Evolutionary conservation across 1,284 basidiomycete species (phyloP), one percentile per base, ranked within the genome.

Genomic region (Dichomitus squalens): DNA sequence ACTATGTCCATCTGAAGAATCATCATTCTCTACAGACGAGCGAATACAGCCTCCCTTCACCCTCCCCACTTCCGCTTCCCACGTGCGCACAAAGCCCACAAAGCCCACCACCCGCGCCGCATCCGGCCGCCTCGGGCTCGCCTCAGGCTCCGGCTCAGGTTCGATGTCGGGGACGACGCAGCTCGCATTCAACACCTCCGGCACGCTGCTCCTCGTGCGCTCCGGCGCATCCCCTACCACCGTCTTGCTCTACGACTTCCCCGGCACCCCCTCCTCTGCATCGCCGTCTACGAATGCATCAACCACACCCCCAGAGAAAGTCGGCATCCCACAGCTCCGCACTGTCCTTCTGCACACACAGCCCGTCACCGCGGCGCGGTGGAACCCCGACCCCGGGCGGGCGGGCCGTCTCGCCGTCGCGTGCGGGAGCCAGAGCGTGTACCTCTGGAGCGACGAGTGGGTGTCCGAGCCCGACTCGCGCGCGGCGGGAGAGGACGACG

Each of bases 361-460:
- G 40, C 76, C 85, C 1, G 81, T 93, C 18, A 66, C 82, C 20
- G 80, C 81, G 47, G 85, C 84, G 16, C 77, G 79, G 47, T 94
- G 92, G 92, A 92, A 92, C 68, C 90, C 92, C 23, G 82, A 85
- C 9, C 61, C 61, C 0, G 44, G 35, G 21, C 82, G 88, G 23
- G 81, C 82, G 65, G 88, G 87, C 4, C 86, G 77, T 53, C 73
- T 94, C 21, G 84, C 79, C 0, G 64, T 91, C n/a, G 88, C 88
- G 60, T 90, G 86, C 65, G 87, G 86, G 16, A 80, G 72, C 41
- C 80, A 83, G 46, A 85, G 87, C 53, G 70, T 93, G 36, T 93
- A 90, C 70, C 83, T 81, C 11, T 94, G 92, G 92, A 91, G 88
- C 62, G 88, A 90, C 62, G 90, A 92, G 66, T 92, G 90, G 88